Percentiles rank a stretch among this genome's conserved stretches.
Evolutionary conservation across 2,329 filamentous ascomycete species (phyloP).

Genomic region (Hypoxylon sp.): DNA sequence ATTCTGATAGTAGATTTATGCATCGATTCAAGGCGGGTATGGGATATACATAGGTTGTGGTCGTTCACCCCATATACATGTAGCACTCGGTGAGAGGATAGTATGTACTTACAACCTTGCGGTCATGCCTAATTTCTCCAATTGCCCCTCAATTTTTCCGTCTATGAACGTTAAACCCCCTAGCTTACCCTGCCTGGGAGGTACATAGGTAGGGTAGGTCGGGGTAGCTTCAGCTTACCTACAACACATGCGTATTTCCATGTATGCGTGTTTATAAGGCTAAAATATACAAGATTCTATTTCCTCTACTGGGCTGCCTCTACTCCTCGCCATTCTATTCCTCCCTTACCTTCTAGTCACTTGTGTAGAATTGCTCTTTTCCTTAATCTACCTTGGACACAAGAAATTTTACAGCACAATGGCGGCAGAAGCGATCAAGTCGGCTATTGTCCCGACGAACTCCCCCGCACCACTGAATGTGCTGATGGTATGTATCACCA

Average conservation of each 20-base stretch:
- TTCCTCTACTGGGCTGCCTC: not conserved
- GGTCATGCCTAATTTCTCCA: slow-evolving; percentile 33
- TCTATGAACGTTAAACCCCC: slow-evolving; percentile 33
- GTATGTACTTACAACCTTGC: not conserved
- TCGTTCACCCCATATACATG: not conserved
- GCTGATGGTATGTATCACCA: slow-evolving; percentile 71
- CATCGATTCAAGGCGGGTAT: too few relatives aligned
- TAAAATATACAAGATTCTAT: slow-evolving; percentile 14
- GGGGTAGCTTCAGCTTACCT: slow-evolving; percentile 29
- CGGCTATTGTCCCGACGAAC: slow-evolving; percentile 35
- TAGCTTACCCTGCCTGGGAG: not conserved
- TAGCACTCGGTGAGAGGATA: not conserved
- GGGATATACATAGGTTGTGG: not conserved
- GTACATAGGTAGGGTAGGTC: slow-evolving; percentile 16
- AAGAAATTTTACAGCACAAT: slow-evolving; percentile 30
- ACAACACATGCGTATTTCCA: slow-evolving; percentile 12
- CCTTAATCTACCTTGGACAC: not conserved
- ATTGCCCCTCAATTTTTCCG: slow-evolving; percentile 59
- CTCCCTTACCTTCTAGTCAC: slow-evolving; percentile 5
- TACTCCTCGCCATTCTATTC: slow-evolving; percentile 1
- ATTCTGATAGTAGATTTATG: too few relatives aligned
- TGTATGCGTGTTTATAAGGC: slow-evolving; percentile 10
- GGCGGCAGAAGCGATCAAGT: slow-evolving; percentile 47
- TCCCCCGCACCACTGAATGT: slow-evolving; percentile 70
- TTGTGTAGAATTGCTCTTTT: slow-evolving; percentile 5